Percentiles rank a stretch among this genome's conserved stretches.
Evolutionary conservation across 192 early-diverging fungal species (phyloP).

Genomic region (Diversispora epigaea): DNA sequence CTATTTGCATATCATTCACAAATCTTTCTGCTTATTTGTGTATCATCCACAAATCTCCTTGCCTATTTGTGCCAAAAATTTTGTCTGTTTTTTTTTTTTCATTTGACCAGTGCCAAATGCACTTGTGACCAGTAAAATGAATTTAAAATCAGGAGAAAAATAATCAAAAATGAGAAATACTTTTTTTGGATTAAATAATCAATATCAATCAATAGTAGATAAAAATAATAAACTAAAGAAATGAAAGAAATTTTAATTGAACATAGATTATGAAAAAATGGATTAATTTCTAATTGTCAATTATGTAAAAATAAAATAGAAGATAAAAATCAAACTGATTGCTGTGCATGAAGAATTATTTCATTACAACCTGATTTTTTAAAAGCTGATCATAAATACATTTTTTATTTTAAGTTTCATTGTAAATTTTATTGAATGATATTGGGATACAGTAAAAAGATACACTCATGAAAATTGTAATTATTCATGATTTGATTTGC

Average conservation of each 20-base stretch:
- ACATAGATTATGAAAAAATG: neutral
- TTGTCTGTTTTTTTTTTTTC: no score
- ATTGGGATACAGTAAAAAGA: slow-evolving; percentile 32
- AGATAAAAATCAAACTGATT: neutral
- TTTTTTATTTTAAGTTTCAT: slow-evolving; percentile 37
- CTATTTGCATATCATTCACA: no score
- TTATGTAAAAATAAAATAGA: slow-evolving; percentile 2
- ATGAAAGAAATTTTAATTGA: slow-evolving; percentile 6
- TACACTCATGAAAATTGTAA: slow-evolving; percentile 30
- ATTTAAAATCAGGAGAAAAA: slow-evolving; percentile 1
- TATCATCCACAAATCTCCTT: no score
- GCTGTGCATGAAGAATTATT: slow-evolving; percentile 14
- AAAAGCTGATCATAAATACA: slow-evolving; percentile 5
- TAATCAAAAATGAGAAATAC: neutral
- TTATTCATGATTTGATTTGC: slow-evolving; percentile 31
- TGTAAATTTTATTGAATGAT: slow-evolving; percentile 38
- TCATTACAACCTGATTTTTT: slow-evolving; percentile 26
- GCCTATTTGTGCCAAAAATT: no score
- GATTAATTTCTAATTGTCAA: neutral
- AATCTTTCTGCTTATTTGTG: no score
- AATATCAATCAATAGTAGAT: neutral
- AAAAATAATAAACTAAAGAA: neutral
- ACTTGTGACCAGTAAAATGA: slow-evolving; percentile 17
- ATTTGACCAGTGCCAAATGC: no score
- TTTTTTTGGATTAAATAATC: neutral